These are phyloP conservation scores for Dothistroma pini DNA, from an alignment of 2,329 filamentous ascomycete genomes.

Conservation along the genomic window DNA sequence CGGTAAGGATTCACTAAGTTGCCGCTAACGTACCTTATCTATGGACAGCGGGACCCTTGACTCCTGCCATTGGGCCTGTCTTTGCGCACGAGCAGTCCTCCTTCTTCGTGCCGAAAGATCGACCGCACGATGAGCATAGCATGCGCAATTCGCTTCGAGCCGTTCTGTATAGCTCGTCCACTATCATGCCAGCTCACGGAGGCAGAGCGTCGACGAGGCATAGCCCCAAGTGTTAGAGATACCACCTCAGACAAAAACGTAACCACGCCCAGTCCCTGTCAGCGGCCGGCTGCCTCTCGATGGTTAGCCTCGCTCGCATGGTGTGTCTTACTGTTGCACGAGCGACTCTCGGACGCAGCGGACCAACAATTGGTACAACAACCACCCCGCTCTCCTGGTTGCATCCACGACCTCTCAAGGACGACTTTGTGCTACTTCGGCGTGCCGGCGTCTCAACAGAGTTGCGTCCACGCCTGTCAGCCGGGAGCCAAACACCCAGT, in stretches of 20 bases:
- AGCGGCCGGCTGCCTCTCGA: neutral
- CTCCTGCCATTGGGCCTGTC: neutral
- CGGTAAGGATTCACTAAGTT: neutral
- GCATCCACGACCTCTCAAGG: neutral
- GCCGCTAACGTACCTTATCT: neutral
- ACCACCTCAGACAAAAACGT: neutral
- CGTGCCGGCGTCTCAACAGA: neutral
- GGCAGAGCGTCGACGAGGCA: conserved; percentile 5
- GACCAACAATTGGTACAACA: neutral
- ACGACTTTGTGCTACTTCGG: neutral
- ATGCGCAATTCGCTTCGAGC: conserved; percentile 3
- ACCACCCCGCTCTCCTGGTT: neutral
- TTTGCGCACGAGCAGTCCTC: neutral
- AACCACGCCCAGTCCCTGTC: neutral
- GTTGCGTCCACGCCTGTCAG: neutral
- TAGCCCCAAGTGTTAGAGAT: neutral
- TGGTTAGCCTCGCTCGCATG: neutral
- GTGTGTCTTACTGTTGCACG: neutral
- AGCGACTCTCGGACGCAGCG: neutral
- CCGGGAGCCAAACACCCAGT: neutral
- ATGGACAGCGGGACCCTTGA: neutral
- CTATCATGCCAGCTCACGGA: neutral
- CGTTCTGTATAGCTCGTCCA: neutral
- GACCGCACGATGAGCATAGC: neutral
- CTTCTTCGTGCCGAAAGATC: neutral